A percentile compares a stretch with the other conserved stretches of the same genome.
These are phyloP conservation scores for Dipodascopsis uninucleata DNA, from an alignment of 805 yeast species.

Conservation along the genomic window DNA sequence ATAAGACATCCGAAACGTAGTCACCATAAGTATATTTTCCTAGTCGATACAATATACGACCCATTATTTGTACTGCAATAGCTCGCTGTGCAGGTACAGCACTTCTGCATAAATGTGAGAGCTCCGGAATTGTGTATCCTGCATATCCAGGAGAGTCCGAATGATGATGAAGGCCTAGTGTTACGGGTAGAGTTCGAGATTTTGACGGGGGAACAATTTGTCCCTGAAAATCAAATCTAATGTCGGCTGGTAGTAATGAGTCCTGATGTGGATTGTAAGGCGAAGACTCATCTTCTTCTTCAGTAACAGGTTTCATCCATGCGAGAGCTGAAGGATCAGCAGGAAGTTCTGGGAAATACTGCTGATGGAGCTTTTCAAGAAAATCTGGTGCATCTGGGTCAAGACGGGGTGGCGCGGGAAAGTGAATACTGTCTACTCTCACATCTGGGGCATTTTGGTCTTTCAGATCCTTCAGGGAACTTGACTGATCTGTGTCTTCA, in stretches of 20 bases:
- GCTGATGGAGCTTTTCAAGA: conserved; percentile 70
- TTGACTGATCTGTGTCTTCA: conserved; percentile 4
- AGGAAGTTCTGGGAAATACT: conserved; percentile 87
- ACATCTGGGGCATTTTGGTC: not conserved
- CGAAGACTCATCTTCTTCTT: conserved; percentile 34
- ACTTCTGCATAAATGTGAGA: conserved; percentile 75
- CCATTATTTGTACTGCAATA: conserved; percentile 79
- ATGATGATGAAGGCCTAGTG: conserved; percentile 84
- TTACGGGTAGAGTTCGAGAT: conserved; percentile 48
- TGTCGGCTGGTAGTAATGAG: conserved; percentile 46
- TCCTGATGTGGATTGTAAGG: conserved; percentile 44
- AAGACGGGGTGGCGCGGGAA: conserved; percentile 35
- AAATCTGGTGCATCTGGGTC: conserved; percentile 78
- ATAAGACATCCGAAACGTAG: conserved; percentile 53
- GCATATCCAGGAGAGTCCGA: conserved; percentile 83
- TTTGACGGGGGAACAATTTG: conserved; percentile 60
- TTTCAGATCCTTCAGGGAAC: not conserved
- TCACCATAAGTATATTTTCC: conserved; percentile 50
- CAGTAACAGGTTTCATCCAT: conserved; percentile 79
- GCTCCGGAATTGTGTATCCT: conserved; percentile 84
- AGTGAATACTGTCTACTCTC: conserved; percentile 3
- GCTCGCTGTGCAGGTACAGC: conserved; percentile 81
- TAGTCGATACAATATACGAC: conserved; percentile 78
- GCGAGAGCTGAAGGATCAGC: conserved; percentile 73
- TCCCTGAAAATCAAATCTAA: conserved; percentile 88